Evolutionary conservation across 371 early-diverging fungal species (phyloP).

Genomic region (Circinella minor): DNA sequence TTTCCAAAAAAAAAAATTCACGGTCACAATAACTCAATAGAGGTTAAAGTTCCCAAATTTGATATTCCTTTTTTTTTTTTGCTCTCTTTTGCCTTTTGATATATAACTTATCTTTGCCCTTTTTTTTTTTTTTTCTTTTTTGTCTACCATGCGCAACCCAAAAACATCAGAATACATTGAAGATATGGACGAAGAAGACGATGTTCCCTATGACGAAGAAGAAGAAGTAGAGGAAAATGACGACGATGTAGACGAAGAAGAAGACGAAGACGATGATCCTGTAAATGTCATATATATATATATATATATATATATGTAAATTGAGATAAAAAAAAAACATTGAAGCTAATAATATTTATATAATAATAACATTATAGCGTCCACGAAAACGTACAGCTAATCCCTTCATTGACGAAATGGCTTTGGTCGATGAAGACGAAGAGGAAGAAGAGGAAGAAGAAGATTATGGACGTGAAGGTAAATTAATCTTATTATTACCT

Average conservation of each 20-base stretch:
- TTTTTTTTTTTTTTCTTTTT: background rate
- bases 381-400: constrained; percentile 52
- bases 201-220: constrained; percentile 24
- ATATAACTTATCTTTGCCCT: background rate
- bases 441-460: constrained; percentile 68
- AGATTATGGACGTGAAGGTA: constrained; percentile 71
- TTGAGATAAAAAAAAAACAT: background rate
- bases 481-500: constrained; percentile 1
- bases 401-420: constrained; percentile 64
- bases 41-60: no score
- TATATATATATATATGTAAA: background rate
- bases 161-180: background rate
- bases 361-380: constrained; percentile 23
- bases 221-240: constrained; percentile 28
- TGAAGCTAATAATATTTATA: background rate
- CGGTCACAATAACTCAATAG: no score
- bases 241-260: constrained; percentile 27
- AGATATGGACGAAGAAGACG: constrained; percentile 16
- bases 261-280: constrained; percentile 23
- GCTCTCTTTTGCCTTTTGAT: no score
- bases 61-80: no score
- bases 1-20: no score
- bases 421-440: constrained; percentile 69
- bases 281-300: background rate
- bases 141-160: constrained; percentile 1